These are phyloP conservation scores for Ricinus communis DNA, from an alignment of 345 rosid genomes.

Conservation along the genomic window DNA sequence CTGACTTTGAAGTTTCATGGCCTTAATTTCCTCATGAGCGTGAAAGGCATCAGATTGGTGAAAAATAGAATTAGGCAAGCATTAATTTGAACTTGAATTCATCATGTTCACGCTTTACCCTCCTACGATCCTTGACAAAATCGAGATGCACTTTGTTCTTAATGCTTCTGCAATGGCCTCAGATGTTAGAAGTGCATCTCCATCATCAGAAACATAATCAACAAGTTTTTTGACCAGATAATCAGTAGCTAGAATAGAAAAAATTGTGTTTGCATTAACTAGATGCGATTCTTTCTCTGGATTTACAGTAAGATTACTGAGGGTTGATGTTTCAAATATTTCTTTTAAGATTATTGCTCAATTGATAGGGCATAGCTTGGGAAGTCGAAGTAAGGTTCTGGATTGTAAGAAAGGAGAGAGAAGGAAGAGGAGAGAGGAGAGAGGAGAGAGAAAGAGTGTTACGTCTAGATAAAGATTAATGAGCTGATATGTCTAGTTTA, in stretches of 20 bases:
- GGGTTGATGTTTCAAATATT: conserved; percentile 81
- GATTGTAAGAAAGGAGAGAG: too few species aligned
- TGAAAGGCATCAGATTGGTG: conserved; percentile 94
- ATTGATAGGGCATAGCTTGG: conserved; percentile 84
- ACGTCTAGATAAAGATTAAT: too few species aligned
- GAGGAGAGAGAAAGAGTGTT: too few species aligned
- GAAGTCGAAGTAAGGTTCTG: too few species aligned
- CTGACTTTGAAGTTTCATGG: conserved; percentile 87
- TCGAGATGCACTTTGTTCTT: conserved; percentile 82
- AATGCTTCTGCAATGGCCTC: conserved; percentile 99
- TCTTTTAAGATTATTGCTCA: conserved; percentile 89
- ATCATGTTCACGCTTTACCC: conserved; percentile 93
- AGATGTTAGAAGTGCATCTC: conserved; percentile 92
- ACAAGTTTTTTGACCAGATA: conserved; percentile 95
- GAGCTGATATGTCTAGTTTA: too few species aligned
- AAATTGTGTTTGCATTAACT: conserved; percentile 91
- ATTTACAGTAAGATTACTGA: conserved; percentile 77
- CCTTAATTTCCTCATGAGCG: conserved; percentile 95
- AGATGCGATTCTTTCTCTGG: conserved; percentile 99
- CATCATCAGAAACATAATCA: conserved; percentile 98
- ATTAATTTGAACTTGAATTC: conserved; percentile 95
- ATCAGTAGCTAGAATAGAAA: conserved; percentile 88
- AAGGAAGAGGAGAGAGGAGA: too few species aligned
- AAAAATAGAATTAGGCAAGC: conserved; percentile 92
- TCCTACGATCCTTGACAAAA: conserved; percentile 90